These are phyloP conservation scores for Pseudozyma pruni DNA, from an alignment of 1,284 basidiomycete species.

Conservation along the genomic window DNA sequence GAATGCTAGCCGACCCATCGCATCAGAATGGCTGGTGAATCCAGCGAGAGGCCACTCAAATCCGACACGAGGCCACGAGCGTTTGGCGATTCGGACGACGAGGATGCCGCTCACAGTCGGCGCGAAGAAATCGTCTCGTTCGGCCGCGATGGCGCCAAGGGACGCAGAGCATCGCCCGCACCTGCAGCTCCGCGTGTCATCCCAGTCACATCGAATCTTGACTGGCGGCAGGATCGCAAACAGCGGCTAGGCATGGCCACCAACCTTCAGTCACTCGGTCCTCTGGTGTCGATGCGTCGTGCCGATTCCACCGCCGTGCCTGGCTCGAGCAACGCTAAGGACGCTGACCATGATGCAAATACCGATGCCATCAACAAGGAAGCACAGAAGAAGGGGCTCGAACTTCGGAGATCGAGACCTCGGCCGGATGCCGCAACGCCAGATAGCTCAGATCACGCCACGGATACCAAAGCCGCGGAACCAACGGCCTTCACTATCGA, in stretches of 20 bases:
- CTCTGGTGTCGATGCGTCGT: conserved; percentile 39
- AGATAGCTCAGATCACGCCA: conserved; percentile 1
- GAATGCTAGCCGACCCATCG: not conserved
- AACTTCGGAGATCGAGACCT: conserved; percentile 16
- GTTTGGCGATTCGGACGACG: conserved; percentile 33
- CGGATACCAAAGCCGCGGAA: not conserved
- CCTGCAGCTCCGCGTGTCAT: conserved; percentile 35
- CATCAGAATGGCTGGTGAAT: conserved; percentile 7
- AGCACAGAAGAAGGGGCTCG: conserved; percentile 51
- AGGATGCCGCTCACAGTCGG: conserved; percentile 11
- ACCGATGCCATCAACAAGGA: conserved; percentile 36
- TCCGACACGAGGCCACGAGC: conserved; percentile 12
- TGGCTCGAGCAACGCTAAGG: not conserved
- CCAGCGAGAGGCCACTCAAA: not conserved
- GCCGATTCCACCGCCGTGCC: conserved; percentile 19
- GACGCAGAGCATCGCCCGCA: conserved; percentile 6
- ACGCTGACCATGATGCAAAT: not conserved
- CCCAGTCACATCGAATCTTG: conserved; percentile 40
- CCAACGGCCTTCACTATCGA: not conserved
- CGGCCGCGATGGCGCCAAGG: conserved; percentile 23
- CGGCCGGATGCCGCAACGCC: not conserved
- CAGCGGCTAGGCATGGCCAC: conserved; percentile 47
- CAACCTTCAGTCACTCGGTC: conserved; percentile 38
- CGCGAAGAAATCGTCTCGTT: conserved; percentile 30
- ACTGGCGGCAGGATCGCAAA: conserved; percentile 62